These are phyloP conservation scores for Coelastrella sp. DNA, from an alignment of 139 green algal species.

Conservation along the genomic window DNA sequence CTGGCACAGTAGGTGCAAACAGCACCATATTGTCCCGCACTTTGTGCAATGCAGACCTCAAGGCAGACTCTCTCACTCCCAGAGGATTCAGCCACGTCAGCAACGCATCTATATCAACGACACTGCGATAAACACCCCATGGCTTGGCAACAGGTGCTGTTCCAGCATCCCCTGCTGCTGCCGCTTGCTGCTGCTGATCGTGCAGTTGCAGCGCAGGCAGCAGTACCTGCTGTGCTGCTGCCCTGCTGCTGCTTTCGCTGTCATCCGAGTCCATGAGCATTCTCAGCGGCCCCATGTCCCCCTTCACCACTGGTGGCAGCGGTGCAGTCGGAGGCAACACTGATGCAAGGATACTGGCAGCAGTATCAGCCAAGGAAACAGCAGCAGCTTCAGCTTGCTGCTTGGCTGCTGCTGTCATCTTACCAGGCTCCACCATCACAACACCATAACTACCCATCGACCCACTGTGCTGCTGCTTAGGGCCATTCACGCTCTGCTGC, in stretches of 20 bases:
- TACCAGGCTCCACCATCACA: slow-evolving; percentile 34
- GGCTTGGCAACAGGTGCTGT: slow-evolving; percentile 10
- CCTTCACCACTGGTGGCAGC: background rate
- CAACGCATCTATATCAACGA: slow-evolving; percentile 18
- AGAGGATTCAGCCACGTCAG: background rate
- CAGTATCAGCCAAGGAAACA: slow-evolving; percentile 6
- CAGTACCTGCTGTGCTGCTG: background rate
- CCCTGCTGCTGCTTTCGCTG: background rate
- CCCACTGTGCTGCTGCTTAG: background rate
- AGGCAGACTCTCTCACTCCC: slow-evolving; percentile 50
- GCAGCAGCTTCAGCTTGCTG: slow-evolving; percentile 1
- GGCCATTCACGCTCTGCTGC: background rate
- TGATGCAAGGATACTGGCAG: background rate
- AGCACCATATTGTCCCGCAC: slow-evolving; percentile 48
- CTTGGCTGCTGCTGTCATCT: too few species aligned
- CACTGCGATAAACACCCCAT: slow-evolving; percentile 15
- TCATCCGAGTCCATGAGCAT: background rate
- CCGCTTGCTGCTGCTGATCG: background rate
- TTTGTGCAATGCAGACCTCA: slow-evolving; percentile 50
- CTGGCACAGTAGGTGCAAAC: slow-evolving; percentile 16
- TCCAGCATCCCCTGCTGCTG: slow-evolving; percentile 26
- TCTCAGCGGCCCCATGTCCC: slow-evolving; percentile 12
- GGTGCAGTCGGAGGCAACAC: background rate
- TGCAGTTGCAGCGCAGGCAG: background rate
- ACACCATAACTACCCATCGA: slow-evolving; percentile 14